These are phyloP conservation scores for Colletotrichum orchidophilum DNA, from an alignment of 2,329 filamentous ascomycete genomes.

Conservation along the genomic window DNA sequence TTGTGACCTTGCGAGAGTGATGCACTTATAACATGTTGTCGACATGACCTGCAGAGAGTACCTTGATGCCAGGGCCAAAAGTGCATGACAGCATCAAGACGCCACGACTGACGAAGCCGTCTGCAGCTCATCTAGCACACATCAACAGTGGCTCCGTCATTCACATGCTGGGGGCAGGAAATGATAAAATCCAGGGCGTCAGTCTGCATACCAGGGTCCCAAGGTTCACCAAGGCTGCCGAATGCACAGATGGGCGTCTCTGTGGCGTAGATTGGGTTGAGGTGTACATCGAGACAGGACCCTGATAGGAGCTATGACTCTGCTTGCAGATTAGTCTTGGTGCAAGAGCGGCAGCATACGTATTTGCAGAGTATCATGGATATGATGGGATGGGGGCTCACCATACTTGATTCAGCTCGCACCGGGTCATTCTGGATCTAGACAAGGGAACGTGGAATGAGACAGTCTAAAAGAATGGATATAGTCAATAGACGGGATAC, in stretches of 20 bases:
- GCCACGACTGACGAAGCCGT: background rate
- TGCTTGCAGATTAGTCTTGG: background rate
- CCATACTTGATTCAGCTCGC: background rate
- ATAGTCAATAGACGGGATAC: background rate
- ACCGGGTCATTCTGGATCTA: background rate
- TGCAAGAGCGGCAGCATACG: background rate
- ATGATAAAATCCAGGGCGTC: background rate
- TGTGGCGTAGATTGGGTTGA: background rate
- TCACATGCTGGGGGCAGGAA: background rate
- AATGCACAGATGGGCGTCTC: background rate
- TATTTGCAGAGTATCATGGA: background rate
- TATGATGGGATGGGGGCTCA: background rate
- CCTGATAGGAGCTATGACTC: background rate
- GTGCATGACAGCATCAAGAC: background rate
- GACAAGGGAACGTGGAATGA: background rate
- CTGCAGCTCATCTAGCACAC: background rate
- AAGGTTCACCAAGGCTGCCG: background rate
- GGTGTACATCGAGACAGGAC: background rate
- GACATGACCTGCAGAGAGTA: background rate
- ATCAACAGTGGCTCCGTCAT: background rate
- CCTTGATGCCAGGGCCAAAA: background rate
- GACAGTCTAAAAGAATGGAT: too few relatives aligned
- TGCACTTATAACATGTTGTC: background rate
- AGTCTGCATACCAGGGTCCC: background rate
- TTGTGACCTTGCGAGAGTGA: background rate